Conservation (phyloP, 108 stramenopile genomes). For the Stephanodiscus triporus region DNA sequence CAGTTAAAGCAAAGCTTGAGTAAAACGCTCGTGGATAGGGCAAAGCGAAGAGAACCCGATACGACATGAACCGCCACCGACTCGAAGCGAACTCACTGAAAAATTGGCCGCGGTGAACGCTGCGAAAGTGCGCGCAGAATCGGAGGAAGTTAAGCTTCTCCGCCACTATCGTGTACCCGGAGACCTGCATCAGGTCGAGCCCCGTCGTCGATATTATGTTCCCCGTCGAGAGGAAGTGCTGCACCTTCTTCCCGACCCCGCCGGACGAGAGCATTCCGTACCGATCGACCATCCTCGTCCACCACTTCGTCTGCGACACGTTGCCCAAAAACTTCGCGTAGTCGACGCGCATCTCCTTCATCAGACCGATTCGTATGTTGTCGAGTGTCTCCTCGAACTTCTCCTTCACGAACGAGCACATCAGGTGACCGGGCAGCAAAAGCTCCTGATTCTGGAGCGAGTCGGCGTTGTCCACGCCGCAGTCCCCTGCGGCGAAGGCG, state of each 20-base stretch:
- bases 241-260: slow-evolving; percentile 90
- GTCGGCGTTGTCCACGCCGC: slow-evolving; percentile 96
- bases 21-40: no score
- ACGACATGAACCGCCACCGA: no score
- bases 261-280: slow-evolving; percentile 71
- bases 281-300: slow-evolving; percentile 77
- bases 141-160: slow-evolving; percentile 96
- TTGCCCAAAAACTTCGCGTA: slow-evolving; percentile 56
- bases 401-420: slow-evolving; percentile 93
- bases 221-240: slow-evolving; percentile 93
- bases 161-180: slow-evolving; percentile 98
- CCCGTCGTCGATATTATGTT: slow-evolving; percentile 93
- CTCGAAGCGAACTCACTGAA: slow-evolving; percentile 49
- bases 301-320: slow-evolving; percentile 55
- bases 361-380: slow-evolving; percentile 68
- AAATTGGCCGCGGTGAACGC: slow-evolving; percentile 98
- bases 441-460: slow-evolving; percentile 95
- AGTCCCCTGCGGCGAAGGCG: slow-evolving; percentile 92
- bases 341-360: slow-evolving; percentile 77
- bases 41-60: no score
- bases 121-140: slow-evolving; percentile 97
- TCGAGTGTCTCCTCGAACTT: slow-evolving; percentile 89
- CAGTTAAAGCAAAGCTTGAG: no score
- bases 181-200: slow-evolving; percentile 97
- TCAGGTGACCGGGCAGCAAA: slow-evolving; percentile 92